Conservation (phyloP, 2,329 filamentous ascomycete species). For the Lachnellula arida region DNA sequence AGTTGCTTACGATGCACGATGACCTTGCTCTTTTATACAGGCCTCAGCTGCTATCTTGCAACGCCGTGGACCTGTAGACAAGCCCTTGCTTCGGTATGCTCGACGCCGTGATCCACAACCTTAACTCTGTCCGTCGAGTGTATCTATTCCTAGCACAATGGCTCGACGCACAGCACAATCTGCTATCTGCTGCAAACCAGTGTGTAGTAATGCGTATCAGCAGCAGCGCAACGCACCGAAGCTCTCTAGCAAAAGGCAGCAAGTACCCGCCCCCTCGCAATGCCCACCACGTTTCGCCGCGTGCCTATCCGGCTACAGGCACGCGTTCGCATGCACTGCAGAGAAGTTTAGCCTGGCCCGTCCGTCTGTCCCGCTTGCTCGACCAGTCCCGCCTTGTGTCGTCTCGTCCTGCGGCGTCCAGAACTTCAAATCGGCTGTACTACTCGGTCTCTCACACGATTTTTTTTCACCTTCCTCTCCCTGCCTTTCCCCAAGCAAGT, state of each 20-base stretch:
- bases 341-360: background rate
- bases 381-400: conserved; percentile 2
- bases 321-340: conserved; percentile 29
- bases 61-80: conserved; percentile 8
- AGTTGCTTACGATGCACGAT: conserved; percentile 25
- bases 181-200: conserved; percentile 17
- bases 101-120: conserved; percentile 13
- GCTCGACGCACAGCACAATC: conserved; percentile 9
- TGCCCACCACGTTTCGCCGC: conserved; percentile 30
- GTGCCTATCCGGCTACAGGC: conserved; percentile 29
- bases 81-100: conserved; percentile 8
- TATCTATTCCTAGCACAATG: conserved; percentile 15
- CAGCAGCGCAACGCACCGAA: conserved; percentile 8
- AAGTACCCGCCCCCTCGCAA: conserved; percentile 23
- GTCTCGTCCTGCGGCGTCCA: conserved; percentile 5
- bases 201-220: conserved; percentile 3
- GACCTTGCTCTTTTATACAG: conserved; percentile 20
- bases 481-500: conserved; percentile 3
- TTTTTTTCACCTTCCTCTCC: background rate
- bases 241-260: conserved; percentile 13
- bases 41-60: conserved; percentile 15
- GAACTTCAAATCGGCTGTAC: background rate
- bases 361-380: background rate
- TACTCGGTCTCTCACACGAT: background rate
- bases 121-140: background rate